These are phyloP conservation scores for Lichtheimia corymbifera DNA, from an alignment of 371 early-diverging fungal species.

Conservation along the genomic window DNA sequence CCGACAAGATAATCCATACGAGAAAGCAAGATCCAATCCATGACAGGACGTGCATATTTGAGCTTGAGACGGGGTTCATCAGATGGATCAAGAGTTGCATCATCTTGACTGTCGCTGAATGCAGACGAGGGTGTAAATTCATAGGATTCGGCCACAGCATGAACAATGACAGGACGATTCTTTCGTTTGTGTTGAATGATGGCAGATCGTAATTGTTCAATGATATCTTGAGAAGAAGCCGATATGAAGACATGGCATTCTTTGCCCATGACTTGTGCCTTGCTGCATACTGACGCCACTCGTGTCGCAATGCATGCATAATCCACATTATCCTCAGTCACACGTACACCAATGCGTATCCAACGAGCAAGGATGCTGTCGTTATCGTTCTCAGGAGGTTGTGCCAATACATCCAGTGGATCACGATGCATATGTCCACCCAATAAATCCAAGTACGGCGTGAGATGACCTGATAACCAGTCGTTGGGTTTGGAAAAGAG, in stretches of 20 bases:
- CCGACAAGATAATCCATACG: conserved; percentile 50
- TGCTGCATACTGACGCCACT: conserved; percentile 20
- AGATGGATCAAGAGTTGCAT: conserved; percentile 9
- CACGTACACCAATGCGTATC: conserved; percentile 40
- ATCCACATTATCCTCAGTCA: conserved; percentile 5
- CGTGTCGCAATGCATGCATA: conserved; percentile 23
- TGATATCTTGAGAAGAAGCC: conserved; percentile 1
- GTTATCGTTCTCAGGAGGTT: not conserved
- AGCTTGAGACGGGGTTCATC: conserved; percentile 25
- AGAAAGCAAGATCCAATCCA: conserved; percentile 49
- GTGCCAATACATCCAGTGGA: conserved; percentile 2
- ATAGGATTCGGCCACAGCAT: conserved; percentile 31
- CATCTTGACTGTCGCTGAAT: not conserved
- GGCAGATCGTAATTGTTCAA: conserved; percentile 11
- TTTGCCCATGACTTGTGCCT: conserved; percentile 16
- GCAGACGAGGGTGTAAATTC: conserved; percentile 19
- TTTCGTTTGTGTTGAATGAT: conserved; percentile 6
- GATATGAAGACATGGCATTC: conserved; percentile 40
- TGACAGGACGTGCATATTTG: conserved; percentile 32
- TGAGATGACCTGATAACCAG: conserved; percentile 27
- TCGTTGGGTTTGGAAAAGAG: conserved; percentile 31
- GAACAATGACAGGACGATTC: conserved; percentile 9
- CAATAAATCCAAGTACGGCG: conserved; percentile 34
- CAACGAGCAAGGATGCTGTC: conserved; percentile 16
- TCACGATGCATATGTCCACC: conserved; percentile 29